These are phyloP conservation scores for Fusarium equiseti DNA, from an alignment of 2,329 filamentous ascomycete species.

Conservation along the genomic window DNA sequence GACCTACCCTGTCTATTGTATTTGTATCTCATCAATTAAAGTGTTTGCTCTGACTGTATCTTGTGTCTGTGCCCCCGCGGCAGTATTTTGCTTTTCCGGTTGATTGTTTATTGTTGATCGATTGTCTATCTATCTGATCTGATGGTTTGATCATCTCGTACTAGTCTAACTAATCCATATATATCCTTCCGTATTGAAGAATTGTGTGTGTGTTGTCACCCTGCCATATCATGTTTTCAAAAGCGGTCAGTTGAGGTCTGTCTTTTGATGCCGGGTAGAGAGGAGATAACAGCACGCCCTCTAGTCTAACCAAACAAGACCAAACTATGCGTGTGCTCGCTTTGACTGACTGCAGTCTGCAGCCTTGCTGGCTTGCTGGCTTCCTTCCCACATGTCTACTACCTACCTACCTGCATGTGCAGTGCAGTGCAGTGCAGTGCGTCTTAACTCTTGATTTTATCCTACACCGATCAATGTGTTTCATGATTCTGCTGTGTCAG, in stretches of 20 bases:
- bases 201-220: slow-evolving; percentile 33
- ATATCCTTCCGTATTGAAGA: slow-evolving; percentile 8
- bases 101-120: slow-evolving; percentile 1
- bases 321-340: slow-evolving; percentile 11
- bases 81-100: not conserved
- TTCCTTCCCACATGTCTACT: slow-evolving; percentile 22
- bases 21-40: not conserved
- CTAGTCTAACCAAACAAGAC: not conserved
- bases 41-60: slow-evolving; percentile 19
- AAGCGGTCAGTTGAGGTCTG: slow-evolving; percentile 33
- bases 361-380: slow-evolving; percentile 29
- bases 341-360: not conserved
- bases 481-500: slow-evolving; percentile 24
- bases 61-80: slow-evolving; percentile 6
- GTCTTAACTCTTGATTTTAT: slow-evolving; percentile 11
- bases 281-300: slow-evolving; percentile 35
- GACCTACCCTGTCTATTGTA: not conserved
- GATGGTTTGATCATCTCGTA: not conserved
- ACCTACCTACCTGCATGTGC: slow-evolving; percentile 24
- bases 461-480: slow-evolving; percentile 39
- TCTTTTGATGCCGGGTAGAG: slow-evolving; percentile 10
- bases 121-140: not conserved
- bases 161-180: not conserved
- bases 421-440: slow-evolving; percentile 7
- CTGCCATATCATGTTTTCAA: slow-evolving; percentile 22